Base-by-base conservation (phyloP, 176 grass and related monocot species). In the Alloteropsis semialata region DNA sequence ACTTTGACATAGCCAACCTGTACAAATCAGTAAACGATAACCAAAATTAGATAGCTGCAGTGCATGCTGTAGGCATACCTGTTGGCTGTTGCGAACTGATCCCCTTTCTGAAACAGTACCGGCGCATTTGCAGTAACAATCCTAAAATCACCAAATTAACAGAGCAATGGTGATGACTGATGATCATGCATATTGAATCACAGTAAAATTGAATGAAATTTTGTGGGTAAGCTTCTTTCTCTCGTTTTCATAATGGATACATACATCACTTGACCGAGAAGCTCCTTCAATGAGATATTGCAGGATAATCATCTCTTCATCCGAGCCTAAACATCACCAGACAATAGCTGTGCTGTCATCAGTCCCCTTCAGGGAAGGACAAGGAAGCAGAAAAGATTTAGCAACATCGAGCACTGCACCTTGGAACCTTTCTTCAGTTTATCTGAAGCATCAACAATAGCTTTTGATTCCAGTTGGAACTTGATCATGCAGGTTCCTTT, bases 41-140 rank as follows among this genome's bases (percentile, higher is more conserved):
- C 46, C 94, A 73, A 80, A 94, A 97, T 87, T 92, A 86, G 69
- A 98, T 87, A 15, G 94, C 92, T 50, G 95, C 92, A 51, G 84
- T 89, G 82, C 88, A 98, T 72, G 90, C 91, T 90, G 91, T 91
- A 85, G 92, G 95, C 95, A 94, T 97, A 64, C 94, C 88, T 48
- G 92, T 48, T 48, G 14, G 15, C 45, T 4, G 0, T 94, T 71
- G 92, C 95, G 84, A 97, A 91, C 62, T 59, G 84, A 55, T 94
- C 92, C 51, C 88, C 95, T 45, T 92, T 89, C 34, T 51, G 80
- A 65, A 98, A 94, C 75, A 98, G 71, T 84, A 81, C 93, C 90
- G 62, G 94, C 81, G 6, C 88, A 86, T 84, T 84, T 81, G 90
- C 95, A 64, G 38, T 0, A 50, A 94, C 90, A 53, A 63, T 78